These are phyloP conservation scores for Cutaneotrichosporon cutaneum DNA, from an alignment of 1,284 basidiomycete genomes.

Conservation along the genomic window DNA sequence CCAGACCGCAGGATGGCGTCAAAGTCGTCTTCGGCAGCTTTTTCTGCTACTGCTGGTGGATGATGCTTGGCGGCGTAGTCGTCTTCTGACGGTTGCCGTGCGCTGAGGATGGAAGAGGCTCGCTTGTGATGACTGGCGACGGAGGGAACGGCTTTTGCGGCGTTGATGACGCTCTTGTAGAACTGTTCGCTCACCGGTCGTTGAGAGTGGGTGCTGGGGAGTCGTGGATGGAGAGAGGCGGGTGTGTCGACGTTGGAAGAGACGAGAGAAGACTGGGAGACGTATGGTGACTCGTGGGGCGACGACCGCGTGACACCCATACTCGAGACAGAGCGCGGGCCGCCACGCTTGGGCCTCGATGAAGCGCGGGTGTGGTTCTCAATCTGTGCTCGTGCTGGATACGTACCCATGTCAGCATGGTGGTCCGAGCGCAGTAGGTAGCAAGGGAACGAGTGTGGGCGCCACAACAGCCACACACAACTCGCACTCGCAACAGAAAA, in stretches of 20 bases:
- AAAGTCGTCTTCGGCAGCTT: slow-evolving; percentile 63
- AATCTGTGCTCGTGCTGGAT: slow-evolving; percentile 4
- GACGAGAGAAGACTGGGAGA: slow-evolving; percentile 9
- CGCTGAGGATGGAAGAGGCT: slow-evolving; percentile 12
- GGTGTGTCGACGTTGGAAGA: slow-evolving; percentile 1
- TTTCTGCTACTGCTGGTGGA: slow-evolving; percentile 8
- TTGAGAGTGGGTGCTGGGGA: background rate
- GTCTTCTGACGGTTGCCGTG: slow-evolving; percentile 4
- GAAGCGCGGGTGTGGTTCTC: background rate
- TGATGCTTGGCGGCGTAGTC: background rate
- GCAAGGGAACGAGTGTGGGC: background rate
- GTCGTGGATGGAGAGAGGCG: background rate
- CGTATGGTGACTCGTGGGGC: slow-evolving; percentile 2
- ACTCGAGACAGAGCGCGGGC: slow-evolving; percentile 1
- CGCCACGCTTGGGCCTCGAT: slow-evolving; percentile 3
- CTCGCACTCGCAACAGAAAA: background rate
- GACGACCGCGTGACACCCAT: slow-evolving; percentile 6
- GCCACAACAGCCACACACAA: background rate
- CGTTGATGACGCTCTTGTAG: slow-evolving; percentile 12
- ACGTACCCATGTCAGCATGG: background rate
- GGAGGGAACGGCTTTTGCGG: slow-evolving; percentile 9
- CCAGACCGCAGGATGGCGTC: slow-evolving; percentile 84
- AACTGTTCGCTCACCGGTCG: slow-evolving; percentile 20
- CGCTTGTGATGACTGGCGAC: slow-evolving; percentile 12
- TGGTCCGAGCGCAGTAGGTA: slow-evolving; percentile 1